Base-by-base conservation (phyloP, 2,329 filamentous ascomycete species). In the Xylaria sp. region DNA sequence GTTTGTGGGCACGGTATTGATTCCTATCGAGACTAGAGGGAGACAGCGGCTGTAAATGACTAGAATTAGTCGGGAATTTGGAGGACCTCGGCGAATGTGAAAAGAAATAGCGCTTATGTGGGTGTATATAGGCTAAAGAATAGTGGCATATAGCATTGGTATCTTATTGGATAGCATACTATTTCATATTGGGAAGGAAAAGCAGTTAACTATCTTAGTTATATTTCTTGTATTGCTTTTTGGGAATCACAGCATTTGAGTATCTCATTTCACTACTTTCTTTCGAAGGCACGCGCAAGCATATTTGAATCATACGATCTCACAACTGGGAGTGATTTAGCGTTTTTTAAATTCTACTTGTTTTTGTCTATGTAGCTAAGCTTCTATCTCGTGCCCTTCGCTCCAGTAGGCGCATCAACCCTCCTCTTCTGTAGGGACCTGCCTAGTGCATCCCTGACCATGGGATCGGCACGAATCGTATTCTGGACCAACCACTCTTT, bases 401-500 rank as follows among this genome's bases (percentile, higher is more conserved):
- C 90, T 2, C 90, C 90, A 18, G 85, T 84, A 1, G 90, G 90
- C 16, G 86, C 90, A 75, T 90, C 88, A 16, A 84, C 79, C 72
- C 91, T 85, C 74, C 89, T 82, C 76, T 85, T 89, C 78, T 88
- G 86, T 66, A 94, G 81, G 32, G 90, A 89, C 67, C 85, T 87
- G 27, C 89, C 90, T 73, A 97, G 85, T 0, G 94, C 94, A 79
- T 93, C 91, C 73, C 90, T 87, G 9, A 98, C 95, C 81, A 95
- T 93, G 0, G 90, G 91, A 79, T 95, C 92, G 57, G 87, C 89
- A 72, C 89, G 87, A 68, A 97, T 92, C 16, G 91, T 94, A 77
- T 97, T 97, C 79, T 97, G 90, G 60, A 98, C 90, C 73, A 98
- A 83, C 87, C 93, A 97, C 75, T 96, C 93, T 80, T 91, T 92